Evolutionary conservation across 179 eudicot genomes (phyloP).

Genomic region (Beta macrorhiza): DNA sequence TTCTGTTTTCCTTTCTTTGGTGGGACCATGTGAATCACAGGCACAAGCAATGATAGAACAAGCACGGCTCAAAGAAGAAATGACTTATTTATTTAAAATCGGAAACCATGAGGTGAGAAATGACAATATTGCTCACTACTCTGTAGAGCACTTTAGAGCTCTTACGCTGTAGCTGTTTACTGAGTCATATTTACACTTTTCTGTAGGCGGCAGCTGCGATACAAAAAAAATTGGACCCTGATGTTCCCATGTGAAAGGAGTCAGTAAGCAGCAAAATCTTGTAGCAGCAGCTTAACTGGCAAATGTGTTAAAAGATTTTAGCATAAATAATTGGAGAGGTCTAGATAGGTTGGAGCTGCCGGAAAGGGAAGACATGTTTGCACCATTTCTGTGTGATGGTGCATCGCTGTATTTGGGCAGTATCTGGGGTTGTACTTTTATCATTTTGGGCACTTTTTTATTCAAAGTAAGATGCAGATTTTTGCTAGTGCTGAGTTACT

Average conservation of each 20-base stretch:
- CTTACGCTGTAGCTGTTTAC: not conserved
- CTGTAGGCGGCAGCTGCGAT: slow-evolving; percentile 88
- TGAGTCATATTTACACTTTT: slow-evolving; percentile 11
- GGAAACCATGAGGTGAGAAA: slow-evolving; percentile 78
- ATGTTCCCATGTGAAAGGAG: slow-evolving; percentile 57
- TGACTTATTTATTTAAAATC: slow-evolving; percentile 76
- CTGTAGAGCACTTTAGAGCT: not conserved
- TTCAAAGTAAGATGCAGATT: not conserved
- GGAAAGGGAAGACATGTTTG: slow-evolving; percentile 4
- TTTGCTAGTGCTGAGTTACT: not conserved
- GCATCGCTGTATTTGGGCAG: slow-evolving; percentile 1
- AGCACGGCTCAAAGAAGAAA: slow-evolving; percentile 84
- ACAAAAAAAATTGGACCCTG: slow-evolving; percentile 88
- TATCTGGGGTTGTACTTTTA: not conserved
- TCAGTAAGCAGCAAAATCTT: not conserved
- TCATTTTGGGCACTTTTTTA: not conserved
- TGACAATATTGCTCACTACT: not conserved
- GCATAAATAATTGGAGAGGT: not conserved
- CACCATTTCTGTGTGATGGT: not conserved
- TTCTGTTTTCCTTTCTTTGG: not conserved
- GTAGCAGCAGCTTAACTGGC: slow-evolving; percentile 8
- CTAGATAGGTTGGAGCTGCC: slow-evolving; percentile 8
- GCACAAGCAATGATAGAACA: slow-evolving; percentile 98
- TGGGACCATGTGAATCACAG: slow-evolving; percentile 32
- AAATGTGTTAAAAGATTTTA: not conserved